These are phyloP conservation scores for Psilocybe azurescens DNA, from an alignment of 768 basidiomycete species.

Conservation along the genomic window DNA sequence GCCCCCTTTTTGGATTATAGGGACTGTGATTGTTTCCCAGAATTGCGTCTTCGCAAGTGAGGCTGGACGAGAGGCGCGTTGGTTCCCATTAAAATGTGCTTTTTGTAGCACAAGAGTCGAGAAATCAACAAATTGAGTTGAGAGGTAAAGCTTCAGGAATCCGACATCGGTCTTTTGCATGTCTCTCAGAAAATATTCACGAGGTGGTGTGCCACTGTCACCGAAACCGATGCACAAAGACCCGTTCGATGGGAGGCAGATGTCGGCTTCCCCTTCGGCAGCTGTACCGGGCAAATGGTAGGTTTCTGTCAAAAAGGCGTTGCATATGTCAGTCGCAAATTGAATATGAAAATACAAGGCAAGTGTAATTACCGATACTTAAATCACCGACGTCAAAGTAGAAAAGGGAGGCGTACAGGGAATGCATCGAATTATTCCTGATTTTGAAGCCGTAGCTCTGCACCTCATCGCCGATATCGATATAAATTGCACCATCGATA, in stretches of 20 bases:
- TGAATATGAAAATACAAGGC: too few relatives aligned
- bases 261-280: too few relatives aligned
- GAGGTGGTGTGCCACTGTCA: neutral
- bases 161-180: constrained; percentile 9
- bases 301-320: too few relatives aligned
- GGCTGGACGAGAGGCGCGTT: too few relatives aligned
- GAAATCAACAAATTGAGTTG: constrained; percentile 9
- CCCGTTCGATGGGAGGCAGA: too few relatives aligned
- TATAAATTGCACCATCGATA: neutral
- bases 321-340: too few relatives aligned
- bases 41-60: too few relatives aligned
- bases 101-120: neutral
- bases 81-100: neutral
- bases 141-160: constrained; percentile 9
- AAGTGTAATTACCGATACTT: constrained; percentile 6
- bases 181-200: neutral
- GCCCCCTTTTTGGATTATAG: too few relatives aligned
- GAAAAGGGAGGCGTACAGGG: constrained; percentile 9
- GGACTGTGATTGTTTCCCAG: too few relatives aligned
- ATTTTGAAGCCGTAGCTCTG: constrained; percentile 8
- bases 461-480: neutral
- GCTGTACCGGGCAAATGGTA: too few relatives aligned
- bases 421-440: neutral
- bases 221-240: constrained; percentile 1
- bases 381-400: constrained; percentile 14